A percentile compares a stretch with the other conserved stretches of the same genome.
These are phyloP conservation scores for Gynostemma pentaphyllum DNA, from an alignment of 306 rosid species.

Conservation along the genomic window DNA sequence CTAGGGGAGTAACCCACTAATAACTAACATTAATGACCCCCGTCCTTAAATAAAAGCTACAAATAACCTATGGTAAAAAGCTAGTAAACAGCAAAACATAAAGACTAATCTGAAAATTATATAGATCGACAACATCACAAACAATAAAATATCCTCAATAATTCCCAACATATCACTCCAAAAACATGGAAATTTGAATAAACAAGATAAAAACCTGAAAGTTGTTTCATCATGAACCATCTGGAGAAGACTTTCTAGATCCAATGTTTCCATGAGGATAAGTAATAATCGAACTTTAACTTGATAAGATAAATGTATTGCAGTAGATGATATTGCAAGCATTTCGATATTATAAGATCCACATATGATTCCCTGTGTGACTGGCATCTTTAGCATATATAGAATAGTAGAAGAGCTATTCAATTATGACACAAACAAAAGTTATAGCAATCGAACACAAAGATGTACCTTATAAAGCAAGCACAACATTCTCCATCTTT, in stretches of 20 bases:
- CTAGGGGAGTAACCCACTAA: too few species aligned
- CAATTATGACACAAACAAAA: not conserved
- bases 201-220: constrained; percentile 37
- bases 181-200: constrained; percentile 4
- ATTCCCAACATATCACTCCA: not conserved
- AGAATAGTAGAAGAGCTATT: not conserved
- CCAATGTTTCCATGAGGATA: constrained; percentile 72
- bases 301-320: constrained; percentile 45
- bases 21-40: too few species aligned
- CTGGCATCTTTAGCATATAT: not conserved
- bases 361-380: constrained; percentile 53
- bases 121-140: not conserved
- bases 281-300: constrained; percentile 70
- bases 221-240: constrained; percentile 90
- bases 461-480: constrained; percentile 53
- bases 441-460: not conserved
- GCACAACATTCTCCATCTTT: constrained; percentile 61
- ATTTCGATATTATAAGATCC: constrained; percentile 67
- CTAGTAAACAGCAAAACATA: too few species aligned
- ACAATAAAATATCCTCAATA: not conserved
- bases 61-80: too few species aligned
- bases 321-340: constrained; percentile 59
- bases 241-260: constrained; percentile 79
- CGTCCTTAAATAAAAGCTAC: too few species aligned
- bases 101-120: not conserved